Evolutionary conservation across 371 early-diverging fungal genomes (phyloP).

Genomic region (Mucor mucedo): DNA sequence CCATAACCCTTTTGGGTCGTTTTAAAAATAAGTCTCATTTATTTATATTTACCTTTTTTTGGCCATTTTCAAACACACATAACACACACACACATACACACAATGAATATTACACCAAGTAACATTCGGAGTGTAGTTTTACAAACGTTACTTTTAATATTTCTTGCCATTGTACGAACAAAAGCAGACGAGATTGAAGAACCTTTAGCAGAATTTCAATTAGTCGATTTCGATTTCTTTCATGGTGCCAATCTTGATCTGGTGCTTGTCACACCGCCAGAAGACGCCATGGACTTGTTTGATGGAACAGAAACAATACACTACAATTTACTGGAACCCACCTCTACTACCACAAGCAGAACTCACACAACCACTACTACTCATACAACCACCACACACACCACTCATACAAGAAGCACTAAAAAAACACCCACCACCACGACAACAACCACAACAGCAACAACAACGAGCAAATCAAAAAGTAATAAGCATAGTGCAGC

Average conservation of each 20-base stretch:
- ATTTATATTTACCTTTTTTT: not conserved
- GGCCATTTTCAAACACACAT: not conserved
- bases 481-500: not conserved
- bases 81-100: not conserved
- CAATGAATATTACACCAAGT: constrained; percentile 16
- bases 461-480: not conserved
- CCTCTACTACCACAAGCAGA: not conserved
- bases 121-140: constrained; percentile 18
- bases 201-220: not conserved
- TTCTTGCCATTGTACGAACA: constrained; percentile 2
- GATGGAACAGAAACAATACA: not conserved
- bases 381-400: not conserved
- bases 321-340: not conserved
- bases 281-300: too few relatives aligned
- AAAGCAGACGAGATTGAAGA: constrained; percentile 4
- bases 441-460: not conserved
- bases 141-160: not conserved
- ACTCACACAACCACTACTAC: not conserved
- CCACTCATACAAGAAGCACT: not conserved
- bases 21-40: not conserved
- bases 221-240: not conserved
- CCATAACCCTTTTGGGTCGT: too few relatives aligned
- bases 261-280: not conserved
- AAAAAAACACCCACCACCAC: not conserved
- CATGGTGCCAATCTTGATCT: constrained; percentile 5